Base-by-base conservation (phyloP, 352 stramenopile species). In the Pythium aquatile region DNA sequence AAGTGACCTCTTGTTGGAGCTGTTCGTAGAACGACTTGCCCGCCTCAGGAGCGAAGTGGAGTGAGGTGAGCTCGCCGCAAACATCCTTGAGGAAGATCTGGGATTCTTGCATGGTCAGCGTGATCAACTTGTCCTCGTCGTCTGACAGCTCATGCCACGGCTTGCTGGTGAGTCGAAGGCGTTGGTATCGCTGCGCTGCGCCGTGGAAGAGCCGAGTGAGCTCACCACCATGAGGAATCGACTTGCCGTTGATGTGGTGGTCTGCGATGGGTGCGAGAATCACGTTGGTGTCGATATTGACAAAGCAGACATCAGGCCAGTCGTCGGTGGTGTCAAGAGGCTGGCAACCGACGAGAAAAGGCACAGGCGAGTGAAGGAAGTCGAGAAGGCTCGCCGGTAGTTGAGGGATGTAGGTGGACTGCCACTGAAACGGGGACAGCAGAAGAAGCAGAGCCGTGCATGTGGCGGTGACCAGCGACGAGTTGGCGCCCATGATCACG, bases 361-460 rank as follows among this genome's bases (percentile, higher is more conserved):
- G 86, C 4, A 95, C 86, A 9, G 86, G 84, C 8, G 86, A 95
- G 61, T 95, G 86, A 32, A 95, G 68, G 62, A 95, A 93, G 59
- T 93, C 86, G 30, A 92, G 64, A 14, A 95, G 55, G 9, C 69
- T 77, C 24, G 79, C 82, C 17, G 86, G 86, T 10, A 95, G 54
- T 60, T 93, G 53, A 4, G 84, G 86, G n/a, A 95, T 95, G 46
- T 93, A 95, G 13, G 86, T 95, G 17, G 84, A 95, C 72, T 95
- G 86, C 84, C 86, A 95, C 72, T 92, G 84, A 60, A 90, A 95
- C n/a, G 86, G 86, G 29, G 83, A 63, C 5, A 95, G 65, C 8
- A 95, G 57, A 24, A 93, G 69, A 54, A 91, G 32, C 8, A 95
- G 60, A 2, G 82, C 86, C 0, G 86, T 88, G 47, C 82, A 93